Evolutionary conservation across 176 grass and related monocot species (phyloP), one percentile per base, ranked within the genome.

Genomic region (Dactylis glomerata): DNA sequence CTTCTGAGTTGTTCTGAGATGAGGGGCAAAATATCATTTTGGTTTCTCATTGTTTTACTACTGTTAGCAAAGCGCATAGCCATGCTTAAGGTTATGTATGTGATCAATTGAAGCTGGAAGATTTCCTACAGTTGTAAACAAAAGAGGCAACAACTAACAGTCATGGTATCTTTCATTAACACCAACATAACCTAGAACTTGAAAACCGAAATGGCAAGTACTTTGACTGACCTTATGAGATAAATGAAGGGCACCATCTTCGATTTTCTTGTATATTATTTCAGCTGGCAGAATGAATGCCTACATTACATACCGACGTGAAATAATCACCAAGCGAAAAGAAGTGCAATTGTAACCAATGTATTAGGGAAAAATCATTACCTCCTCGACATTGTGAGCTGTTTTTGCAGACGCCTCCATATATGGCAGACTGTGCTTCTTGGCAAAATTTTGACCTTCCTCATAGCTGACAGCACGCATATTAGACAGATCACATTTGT

Each of bases 351-450:
- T 11, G 32, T 52, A 70, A n/a, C 68, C 12, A 64, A 34, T 26
- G 4, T 2, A 73, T 4, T 10, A 55, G 46, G 22, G 51, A 65
- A 13, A 62, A 63, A 50, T 24, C 73, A 5, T 86, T 27, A 94
- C 92, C 84, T 94, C 89, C 45, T 92, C 92, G 0, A 92, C 92
- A 40, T 94, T 86, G 1, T 89, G 87, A 51, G 89, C 82, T 1
- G 82, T 92, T 82, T 92, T 92, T 49, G 82, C 92, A 40, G 92
- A 94, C 22, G 92, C 85, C 75, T 92, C 92, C 84, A 94, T 92
- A 45, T 86, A 94, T 57, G 89, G 83, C 23, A 94, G 75, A 12
- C 82, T 90, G 52, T 88, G 89, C 23, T 87, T 90, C 76, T 77
- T 92, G 28, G 92, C 89, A 82, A 94, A 94, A 79, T 94, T 87